Evolutionary conservation across 192 early-diverging fungal genomes (phyloP).

Genomic region (Jimgerdemannia flammicorona): DNA sequence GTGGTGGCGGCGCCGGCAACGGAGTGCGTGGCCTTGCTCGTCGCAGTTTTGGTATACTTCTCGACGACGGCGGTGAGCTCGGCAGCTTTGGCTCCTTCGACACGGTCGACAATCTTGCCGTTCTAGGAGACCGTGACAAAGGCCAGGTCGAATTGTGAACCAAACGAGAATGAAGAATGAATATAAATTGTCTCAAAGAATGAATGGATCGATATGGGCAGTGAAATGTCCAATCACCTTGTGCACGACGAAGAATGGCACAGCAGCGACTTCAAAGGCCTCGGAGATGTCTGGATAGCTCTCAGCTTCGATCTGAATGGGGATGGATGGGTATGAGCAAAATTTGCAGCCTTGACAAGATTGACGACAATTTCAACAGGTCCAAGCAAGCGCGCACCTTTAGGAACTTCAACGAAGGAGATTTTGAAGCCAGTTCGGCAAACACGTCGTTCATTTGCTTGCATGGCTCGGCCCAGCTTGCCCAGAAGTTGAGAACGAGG

Average conservation of each 20-base stretch:
- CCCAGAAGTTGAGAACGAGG: conserved; percentile 85
- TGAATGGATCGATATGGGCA: neutral
- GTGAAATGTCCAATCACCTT: conserved; percentile 43
- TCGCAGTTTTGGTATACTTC: conserved; percentile 52
- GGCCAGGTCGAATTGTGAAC: conserved; percentile 10
- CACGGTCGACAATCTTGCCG: conserved; percentile 64
- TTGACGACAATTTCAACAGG: neutral
- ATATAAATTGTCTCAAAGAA: too few species aligned
- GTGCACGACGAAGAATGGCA: conserved; percentile 87
- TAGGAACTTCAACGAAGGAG: conserved; percentile 69
- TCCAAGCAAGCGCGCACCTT: conserved; percentile 43
- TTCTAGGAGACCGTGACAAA: conserved; percentile 30
- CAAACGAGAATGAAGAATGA: neutral
- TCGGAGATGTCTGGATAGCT: conserved; percentile 86
- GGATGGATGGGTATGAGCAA: neutral
- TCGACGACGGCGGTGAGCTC: conserved; percentile 67
- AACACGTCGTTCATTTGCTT: conserved; percentile 93
- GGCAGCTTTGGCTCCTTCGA: conserved; percentile 88
- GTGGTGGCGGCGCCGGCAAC: conserved; percentile 20
- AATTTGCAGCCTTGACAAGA: neutral
- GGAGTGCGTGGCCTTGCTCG: conserved; percentile 17
- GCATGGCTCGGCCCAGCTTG: conserved; percentile 87
- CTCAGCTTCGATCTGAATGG: conserved; percentile 77
- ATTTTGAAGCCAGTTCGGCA: conserved; percentile 76
- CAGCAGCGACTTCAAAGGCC: conserved; percentile 83